These are phyloP conservation scores for Leccinum solheimii DNA, from an alignment of 1,284 basidiomycete genomes.

Conservation along the genomic window DNA sequence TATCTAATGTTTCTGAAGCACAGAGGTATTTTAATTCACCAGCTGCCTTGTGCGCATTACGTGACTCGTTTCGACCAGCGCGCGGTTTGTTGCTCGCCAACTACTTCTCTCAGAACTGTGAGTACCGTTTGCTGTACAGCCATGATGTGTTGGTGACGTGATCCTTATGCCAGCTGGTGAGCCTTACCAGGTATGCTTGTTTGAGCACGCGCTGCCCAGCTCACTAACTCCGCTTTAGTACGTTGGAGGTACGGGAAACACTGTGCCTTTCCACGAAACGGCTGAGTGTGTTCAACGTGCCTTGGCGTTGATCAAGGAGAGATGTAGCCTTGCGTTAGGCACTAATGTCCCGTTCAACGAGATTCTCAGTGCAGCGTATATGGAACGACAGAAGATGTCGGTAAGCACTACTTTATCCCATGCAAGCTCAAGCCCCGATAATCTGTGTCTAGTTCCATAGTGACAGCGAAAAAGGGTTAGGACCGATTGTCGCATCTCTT, in stretches of 20 bases:
- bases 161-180: slow-evolving; percentile 53
- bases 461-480: slow-evolving; percentile 70
- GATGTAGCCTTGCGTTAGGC: slow-evolving; percentile 44
- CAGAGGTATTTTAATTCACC: slow-evolving; percentile 47
- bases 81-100: slow-evolving; percentile 69
- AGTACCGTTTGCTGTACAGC: slow-evolving; percentile 26
- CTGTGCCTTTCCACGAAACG: slow-evolving; percentile 60
- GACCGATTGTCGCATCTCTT: slow-evolving; percentile 68
- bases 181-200: slow-evolving; percentile 59
- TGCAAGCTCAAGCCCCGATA: neutral
- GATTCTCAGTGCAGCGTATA: slow-evolving; percentile 75
- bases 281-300: slow-evolving; percentile 58
- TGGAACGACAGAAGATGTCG: slow-evolving; percentile 80
- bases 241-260: slow-evolving; percentile 70
- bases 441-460: slow-evolving; percentile 66
- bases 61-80: slow-evolving; percentile 40
- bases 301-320: slow-evolving; percentile 54
- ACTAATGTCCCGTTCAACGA: slow-evolving; percentile 60
- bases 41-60: neutral
- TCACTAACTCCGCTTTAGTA: slow-evolving; percentile 47
- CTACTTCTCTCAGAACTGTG: slow-evolving; percentile 82
- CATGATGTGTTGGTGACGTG: slow-evolving; percentile 3
- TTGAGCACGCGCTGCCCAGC: neutral
- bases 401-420: slow-evolving; percentile 43
- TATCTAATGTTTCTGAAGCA: slow-evolving; percentile 44